Evolutionary conservation across 169 alveolate species (phyloP).

Genomic region (Cyclospora cayetanensis): DNA sequence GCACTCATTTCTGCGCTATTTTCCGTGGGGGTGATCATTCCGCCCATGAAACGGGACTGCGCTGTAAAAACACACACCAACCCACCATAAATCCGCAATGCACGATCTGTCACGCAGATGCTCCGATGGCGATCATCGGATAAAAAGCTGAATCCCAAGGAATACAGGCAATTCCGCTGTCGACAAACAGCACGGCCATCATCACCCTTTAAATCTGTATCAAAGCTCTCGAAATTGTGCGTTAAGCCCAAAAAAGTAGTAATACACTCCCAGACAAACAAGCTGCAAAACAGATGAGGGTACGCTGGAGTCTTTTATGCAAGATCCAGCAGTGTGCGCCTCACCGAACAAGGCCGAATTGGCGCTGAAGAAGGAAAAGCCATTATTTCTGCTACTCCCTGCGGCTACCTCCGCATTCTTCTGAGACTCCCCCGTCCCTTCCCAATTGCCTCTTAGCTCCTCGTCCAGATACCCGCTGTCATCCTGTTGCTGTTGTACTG

Average conservation of each 20-base stretch:
- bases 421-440: neutral
- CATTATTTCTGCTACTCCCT: neutral
- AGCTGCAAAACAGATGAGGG: no score
- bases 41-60: slow-evolving; percentile 58
- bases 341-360: slow-evolving; percentile 59
- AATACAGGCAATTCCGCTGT: no score
- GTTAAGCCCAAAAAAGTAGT: no score
- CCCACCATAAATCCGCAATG: neutral
- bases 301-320: no score
- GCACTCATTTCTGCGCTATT: slow-evolving; percentile 47
- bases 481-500: slow-evolving; percentile 25
- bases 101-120: neutral
- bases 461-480: slow-evolving; percentile 36
- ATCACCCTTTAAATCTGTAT: no score
- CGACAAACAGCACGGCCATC: no score
- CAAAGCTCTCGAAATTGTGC: no score
- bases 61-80: neutral
- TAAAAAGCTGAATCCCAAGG: no score
- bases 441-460: slow-evolving; percentile 40
- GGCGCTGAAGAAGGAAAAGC: slow-evolving; percentile 67
- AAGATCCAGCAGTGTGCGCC: no score
- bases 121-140: neutral
- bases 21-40: slow-evolving; percentile 44
- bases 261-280: no score
- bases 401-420: neutral